Evolutionary conservation across 139 green algal genomes (phyloP), one percentile per base, ranked within the genome.

Genomic region (Auxenochlorella protothecoides): DNA sequence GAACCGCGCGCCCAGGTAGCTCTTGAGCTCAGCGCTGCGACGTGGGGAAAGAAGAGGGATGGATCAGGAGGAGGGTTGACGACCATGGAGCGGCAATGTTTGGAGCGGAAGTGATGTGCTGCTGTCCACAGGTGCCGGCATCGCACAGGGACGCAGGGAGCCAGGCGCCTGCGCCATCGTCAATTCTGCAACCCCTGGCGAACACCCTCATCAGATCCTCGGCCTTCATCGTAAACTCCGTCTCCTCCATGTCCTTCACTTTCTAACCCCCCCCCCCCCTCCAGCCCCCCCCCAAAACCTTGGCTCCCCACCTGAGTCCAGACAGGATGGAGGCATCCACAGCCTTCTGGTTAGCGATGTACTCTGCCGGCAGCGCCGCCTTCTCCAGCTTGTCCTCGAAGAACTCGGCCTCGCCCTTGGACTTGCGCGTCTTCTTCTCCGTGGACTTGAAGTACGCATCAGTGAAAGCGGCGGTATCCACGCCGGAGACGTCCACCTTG

Each of bases 371-470:
- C 73, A 99, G 84, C 71, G 87, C 78, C 72, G 88, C 86, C 87
- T 96, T 96, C 83, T 91, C 85, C 68, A 80, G 55, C 44, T 80
- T 72, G 61, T 27, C 71, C 70, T 86, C 63, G 78, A 96, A 95
- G 85, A 96, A 96, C 59, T 89, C 87, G n/a, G 86, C 74, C 82
- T 96, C 89, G 72, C 74, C 69, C 79, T 91, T 92, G 79, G 87
- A 89, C 64, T 76, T 76, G 56, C 74, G 83, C 27, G 27, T 44
- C 76, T 87, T 84, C 84, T 93, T 93, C 85, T 95, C 86, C 15
- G 83, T 77, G 15, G 74, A 69, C 83, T 92, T 92, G 89, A 99
- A 99, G 87, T 96, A 96, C 27, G 75, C 72, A 74, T 99, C 93
- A 27, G 86, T 88, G 77, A 95, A 96, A 84, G 92, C 91, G 73